phyloP scores from a whole-genome alignment of 208 protist genomes.

The Acanthamoeba culbertsoni region DNA sequence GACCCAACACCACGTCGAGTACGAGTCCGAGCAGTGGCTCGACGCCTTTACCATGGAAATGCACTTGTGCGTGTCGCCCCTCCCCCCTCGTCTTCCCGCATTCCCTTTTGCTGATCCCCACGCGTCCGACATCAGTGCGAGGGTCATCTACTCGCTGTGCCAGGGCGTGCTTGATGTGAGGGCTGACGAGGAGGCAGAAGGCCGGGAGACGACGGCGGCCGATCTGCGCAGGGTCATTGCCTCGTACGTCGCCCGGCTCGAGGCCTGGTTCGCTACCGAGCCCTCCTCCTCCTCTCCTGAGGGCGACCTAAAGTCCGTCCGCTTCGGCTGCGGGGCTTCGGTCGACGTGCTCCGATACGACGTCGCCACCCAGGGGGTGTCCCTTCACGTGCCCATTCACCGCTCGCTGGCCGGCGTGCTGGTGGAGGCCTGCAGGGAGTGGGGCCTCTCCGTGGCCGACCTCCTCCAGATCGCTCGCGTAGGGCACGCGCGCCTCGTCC shows the following conservation, averaged over 20 bases:
- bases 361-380: not conserved
- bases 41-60: conserved; percentile 46
- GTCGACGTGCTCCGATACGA: not conserved
- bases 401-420: not conserved
- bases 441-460: not conserved
- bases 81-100: not conserved
- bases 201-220: not conserved
- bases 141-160: not conserved
- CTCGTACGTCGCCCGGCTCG: not conserved
- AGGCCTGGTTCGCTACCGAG: not conserved
- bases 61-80: not conserved
- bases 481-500: not conserved
- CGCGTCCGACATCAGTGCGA: not conserved
- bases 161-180: not conserved
- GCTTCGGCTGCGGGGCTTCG: not conserved
- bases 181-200: not conserved
- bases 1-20: not conserved
- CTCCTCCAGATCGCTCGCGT: not conserved
- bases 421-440: not conserved
- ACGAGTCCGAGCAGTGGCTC: not conserved
- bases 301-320: too few species aligned
- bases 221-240: not conserved
- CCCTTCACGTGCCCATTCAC: not conserved
- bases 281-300: too few species aligned
- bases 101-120: too few species aligned